Evolutionary conservation across 176 grass and related monocot species (phyloP), one percentile per base, ranked within the genome.

Genomic region (Dendrocalamus sinicus): DNA sequence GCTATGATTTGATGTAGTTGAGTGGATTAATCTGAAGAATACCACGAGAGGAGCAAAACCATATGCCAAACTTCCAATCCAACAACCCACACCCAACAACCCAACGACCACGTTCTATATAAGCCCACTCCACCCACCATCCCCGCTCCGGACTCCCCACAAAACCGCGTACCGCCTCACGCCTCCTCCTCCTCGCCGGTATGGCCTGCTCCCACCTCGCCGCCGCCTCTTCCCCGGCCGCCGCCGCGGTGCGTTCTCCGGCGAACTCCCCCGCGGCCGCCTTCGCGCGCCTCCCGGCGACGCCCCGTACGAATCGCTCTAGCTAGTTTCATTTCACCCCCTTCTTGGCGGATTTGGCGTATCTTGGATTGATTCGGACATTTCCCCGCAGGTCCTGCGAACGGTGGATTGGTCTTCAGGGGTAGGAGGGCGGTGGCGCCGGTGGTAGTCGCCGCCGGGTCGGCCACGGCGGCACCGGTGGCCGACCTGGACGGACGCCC

Each of bases 161-260:
- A 60, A 37, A 73, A 22, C 54, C 76, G 74, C 16, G 64, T 52
- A 4, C 1, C 30, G 7, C 20, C 66, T 17, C 37, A 12, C 22
- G 26, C 68, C 35, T 2, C 77, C 70, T 2, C 77, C 70, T 10
- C 32, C 32, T 8, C 40, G 30, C 68, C 40, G 52, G 12, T 28
- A 91, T 91, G 89, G 85, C 81, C 30, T 87, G 48, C 85, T 39
- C 78, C 65, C 69, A 51, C n/a, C 80, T 91, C 61, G 81, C 75
- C 74, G 59, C 80, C 43, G 61, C 81, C 52, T 58, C 59, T 2
- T 79, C 81, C 3, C 30, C 58, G 58, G 67, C 41, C 0, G 0
- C 85, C 0, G 3, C 59, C 8, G 11, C 41, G 9, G 3, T 48
- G 47, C 50, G 67, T 10, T 87, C 85, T 0, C 43, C 60, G 26